Evolutionary conservation across 306 rosid genomes (phyloP), one percentile per base, ranked within the genome.

Genomic region (Trichosanthes cucumerina): DNA sequence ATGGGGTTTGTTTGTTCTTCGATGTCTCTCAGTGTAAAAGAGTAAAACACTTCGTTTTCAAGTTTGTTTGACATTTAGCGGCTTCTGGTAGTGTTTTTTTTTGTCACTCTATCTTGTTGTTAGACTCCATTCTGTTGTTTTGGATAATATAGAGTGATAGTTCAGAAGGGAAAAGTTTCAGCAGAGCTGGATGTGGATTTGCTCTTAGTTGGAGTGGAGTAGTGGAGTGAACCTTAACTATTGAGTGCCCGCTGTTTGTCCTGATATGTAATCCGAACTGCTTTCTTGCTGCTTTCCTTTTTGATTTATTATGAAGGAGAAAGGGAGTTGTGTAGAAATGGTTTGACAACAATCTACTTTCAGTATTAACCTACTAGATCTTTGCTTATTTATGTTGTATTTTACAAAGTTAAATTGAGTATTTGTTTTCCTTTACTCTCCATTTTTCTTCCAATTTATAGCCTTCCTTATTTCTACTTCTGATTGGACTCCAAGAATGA

Each of bases 141-240:
- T 18, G 46, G 77, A 26, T 6, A 16, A 8, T 8, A 46, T 16
- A 43, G 12, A 68, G 73, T 65, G 31, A 36, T 65, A 0, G 4
- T 38, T 19, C 24, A 26, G 31, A 39, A 69, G 50, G 23, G 19
- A 41, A 23, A 5, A 70, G 56, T 70, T 6, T 2, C 11, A 2
- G 36, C 23, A 50, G 78, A 74, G 62, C 19, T 73, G 78, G n/a
- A 39, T 68, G 4, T 38, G 49, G 74, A 73, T 72, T 69, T 66
- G 50, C 39, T 66, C 26, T 66, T 12, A 28, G 13, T 5, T 62
- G 38, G 7, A 36, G 62, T n/a, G 73, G 28, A 16, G 64, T 53
- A 26, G 38, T 49, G 59, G 62, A 56, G 62, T 56, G 62, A 10
- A 57, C 2, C 79, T 19, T 53, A 54, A 68, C 69, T 85, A 52